Conservation (phyloP, 257 asterid genomes). For the Ocimum tenuiflorum region DNA sequence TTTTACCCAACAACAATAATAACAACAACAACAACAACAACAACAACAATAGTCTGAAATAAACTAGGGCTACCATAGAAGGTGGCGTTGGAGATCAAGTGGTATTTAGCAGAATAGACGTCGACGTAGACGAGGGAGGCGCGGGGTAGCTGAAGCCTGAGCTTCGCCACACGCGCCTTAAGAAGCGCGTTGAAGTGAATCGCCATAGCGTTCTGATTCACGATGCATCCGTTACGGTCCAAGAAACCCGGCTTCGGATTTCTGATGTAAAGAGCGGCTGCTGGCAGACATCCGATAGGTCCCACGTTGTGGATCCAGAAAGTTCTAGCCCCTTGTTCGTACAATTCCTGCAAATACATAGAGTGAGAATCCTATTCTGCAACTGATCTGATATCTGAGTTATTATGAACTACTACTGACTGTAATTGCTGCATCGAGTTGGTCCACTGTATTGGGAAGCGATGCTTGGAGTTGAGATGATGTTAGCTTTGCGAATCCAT, state of each 20-base stretch:
- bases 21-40: too few relatives aligned
- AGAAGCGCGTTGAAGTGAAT: slow-evolving; percentile 36
- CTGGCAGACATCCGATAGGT: slow-evolving; percentile 50
- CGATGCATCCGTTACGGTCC: slow-evolving; percentile 39
- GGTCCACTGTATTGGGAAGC: too few relatives aligned
- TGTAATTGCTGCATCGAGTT: too few relatives aligned
- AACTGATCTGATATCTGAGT: too few relatives aligned
- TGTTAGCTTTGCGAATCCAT: too few relatives aligned
- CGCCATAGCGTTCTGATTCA: slow-evolving; percentile 29
- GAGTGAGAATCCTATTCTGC: too few relatives aligned
- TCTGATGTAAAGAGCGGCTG: slow-evolving; percentile 11
- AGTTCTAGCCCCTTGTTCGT: slow-evolving; percentile 34
- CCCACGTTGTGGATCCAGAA: slow-evolving; percentile 56
- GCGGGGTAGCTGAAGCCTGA: slow-evolving; percentile 29
- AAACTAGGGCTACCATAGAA: slow-evolving; percentile 35
- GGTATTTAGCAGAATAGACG: slow-evolving; percentile 40
- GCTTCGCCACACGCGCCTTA: slow-evolving; percentile 22
- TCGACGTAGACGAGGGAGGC: slow-evolving; percentile 40
- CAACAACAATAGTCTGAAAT: too few relatives aligned
- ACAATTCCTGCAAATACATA: not conserved
- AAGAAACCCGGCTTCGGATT: slow-evolving; percentile 22
- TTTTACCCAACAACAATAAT: too few relatives aligned
- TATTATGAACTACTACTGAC: too few relatives aligned
- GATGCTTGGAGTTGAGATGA: too few relatives aligned
- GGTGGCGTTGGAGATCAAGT: slow-evolving; percentile 35